A percentile compares a stretch with the other conserved stretches of the same genome.
Conservation (phyloP, 805 yeast species). For the Metschnikowia cubensis region DNA sequence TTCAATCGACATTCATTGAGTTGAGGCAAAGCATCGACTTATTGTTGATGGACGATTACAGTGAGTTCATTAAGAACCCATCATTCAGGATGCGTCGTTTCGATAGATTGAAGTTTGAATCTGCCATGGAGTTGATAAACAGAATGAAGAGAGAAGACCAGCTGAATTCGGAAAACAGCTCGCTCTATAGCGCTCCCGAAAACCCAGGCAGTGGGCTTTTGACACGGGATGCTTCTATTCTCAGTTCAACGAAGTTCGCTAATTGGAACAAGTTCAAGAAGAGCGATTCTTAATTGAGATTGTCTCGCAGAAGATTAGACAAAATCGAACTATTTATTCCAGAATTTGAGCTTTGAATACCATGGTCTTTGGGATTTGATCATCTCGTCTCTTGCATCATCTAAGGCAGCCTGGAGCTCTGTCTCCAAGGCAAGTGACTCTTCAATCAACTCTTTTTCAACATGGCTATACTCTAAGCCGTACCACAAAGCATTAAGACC, state of each 20-base stretch:
- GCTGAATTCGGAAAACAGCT: constrained; percentile 15
- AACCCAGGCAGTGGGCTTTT: constrained; percentile 10
- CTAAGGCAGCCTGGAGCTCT: constrained; percentile 12
- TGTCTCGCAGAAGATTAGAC: neutral
- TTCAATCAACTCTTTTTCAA: constrained; percentile 13
- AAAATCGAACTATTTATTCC: constrained; percentile 8
- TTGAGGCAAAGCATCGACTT: constrained; percentile 76
- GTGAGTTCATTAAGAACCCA: constrained; percentile 55
- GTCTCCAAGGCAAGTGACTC: constrained; percentile 16
- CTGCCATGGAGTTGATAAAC: constrained; percentile 56
- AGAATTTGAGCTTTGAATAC: constrained; percentile 17
- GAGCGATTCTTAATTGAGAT: constrained; percentile 5
- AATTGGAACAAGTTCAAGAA: constrained; percentile 28
- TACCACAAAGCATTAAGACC: constrained; percentile 32
- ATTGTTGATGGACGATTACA: constrained; percentile 58
- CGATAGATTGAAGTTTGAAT: constrained; percentile 70
- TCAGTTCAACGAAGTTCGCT: constrained; percentile 27
- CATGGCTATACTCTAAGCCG: constrained; percentile 26
- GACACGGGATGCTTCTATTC: constrained; percentile 17
- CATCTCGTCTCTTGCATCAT: constrained; percentile 14
- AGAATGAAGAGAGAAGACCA: constrained; percentile 40
- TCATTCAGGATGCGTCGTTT: constrained; percentile 48
- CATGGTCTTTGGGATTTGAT: constrained; percentile 12
- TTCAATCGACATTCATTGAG: constrained; percentile 72
- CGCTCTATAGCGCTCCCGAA: constrained; percentile 7